Conservation (phyloP, 73 alveolate species). For the Paramecium primaurelia region DNA sequence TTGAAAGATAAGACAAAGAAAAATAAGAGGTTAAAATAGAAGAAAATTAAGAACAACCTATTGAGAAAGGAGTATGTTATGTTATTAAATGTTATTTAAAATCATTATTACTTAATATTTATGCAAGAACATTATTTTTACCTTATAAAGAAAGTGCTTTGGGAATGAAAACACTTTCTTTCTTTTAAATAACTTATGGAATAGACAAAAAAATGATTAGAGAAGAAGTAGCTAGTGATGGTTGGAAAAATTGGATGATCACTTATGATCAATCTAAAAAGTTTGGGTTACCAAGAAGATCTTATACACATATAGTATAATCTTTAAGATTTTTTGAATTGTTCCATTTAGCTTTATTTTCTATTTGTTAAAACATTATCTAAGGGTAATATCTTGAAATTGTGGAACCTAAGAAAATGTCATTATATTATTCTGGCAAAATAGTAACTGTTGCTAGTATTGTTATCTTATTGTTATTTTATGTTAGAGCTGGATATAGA, state of each 20-base stretch:
- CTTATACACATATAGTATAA: constrained; percentile 5
- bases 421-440: not conserved
- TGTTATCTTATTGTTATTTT: not conserved
- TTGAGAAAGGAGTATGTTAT: not conserved
- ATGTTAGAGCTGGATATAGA: not conserved
- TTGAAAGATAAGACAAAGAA: not conserved
- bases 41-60: not conserved
- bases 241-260: not conserved
- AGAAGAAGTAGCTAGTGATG: not conserved
- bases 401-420: not conserved
- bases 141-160: constrained; percentile 42
- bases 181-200: not conserved
- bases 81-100: not conserved
- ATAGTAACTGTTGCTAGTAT: not conserved
- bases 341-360: not conserved
- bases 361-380: not conserved
- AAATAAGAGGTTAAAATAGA: not conserved
- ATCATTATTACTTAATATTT: not conserved
- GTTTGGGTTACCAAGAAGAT: not conserved
- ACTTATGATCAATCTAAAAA: not conserved
- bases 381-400: not conserved
- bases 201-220: not conserved
- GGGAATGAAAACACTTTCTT: not conserved
- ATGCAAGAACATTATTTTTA: constrained; percentile 25
- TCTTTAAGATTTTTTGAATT: constrained; percentile 35